Conservation (phyloP, 192 early-diverging fungal genomes). For the Powellomyces hirtus region DNA sequence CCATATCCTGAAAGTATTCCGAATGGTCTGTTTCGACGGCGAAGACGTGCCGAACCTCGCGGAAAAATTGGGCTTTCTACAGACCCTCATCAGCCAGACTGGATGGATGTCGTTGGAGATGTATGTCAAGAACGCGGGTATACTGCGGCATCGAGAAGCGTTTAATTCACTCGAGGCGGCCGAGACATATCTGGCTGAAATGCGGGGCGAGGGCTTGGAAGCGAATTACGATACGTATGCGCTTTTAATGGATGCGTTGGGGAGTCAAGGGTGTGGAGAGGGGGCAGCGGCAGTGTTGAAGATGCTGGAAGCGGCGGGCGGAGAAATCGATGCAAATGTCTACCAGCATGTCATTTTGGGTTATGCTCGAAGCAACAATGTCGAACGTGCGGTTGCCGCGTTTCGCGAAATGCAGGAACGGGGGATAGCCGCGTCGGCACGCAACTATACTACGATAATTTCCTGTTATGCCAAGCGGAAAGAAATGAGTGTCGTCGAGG, state of each 20-base stretch:
- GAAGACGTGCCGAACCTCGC: not conserved
- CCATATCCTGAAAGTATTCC: not conserved
- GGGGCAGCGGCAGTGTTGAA: not conserved
- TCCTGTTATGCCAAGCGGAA: not conserved
- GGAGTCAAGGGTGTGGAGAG: constrained; percentile 4
- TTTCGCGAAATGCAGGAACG: constrained; percentile 12
- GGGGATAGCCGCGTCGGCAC: not conserved
- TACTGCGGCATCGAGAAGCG: not conserved
- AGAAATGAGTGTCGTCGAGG: not conserved
- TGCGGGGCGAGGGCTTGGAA: not conserved
- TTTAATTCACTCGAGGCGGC: not conserved
- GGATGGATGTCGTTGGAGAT: constrained; percentile 5
- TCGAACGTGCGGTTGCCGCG: not conserved
- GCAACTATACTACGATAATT: constrained; percentile 18
- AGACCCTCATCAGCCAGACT: not conserved
- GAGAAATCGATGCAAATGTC: not conserved
- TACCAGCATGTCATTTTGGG: constrained; percentile 14
- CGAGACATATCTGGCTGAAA: not conserved
- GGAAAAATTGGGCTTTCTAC: constrained; percentile 11
- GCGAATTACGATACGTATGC: constrained; percentile 8
- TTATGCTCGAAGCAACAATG: not conserved
- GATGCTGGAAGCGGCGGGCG: not conserved
- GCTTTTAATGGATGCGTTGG: constrained; percentile 14
- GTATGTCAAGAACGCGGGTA: constrained; percentile 13
- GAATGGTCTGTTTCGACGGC: not conserved